These are phyloP conservation scores for Spergularia marina DNA, from an alignment of 148 eudicot genomes.

Conservation along the genomic window DNA sequence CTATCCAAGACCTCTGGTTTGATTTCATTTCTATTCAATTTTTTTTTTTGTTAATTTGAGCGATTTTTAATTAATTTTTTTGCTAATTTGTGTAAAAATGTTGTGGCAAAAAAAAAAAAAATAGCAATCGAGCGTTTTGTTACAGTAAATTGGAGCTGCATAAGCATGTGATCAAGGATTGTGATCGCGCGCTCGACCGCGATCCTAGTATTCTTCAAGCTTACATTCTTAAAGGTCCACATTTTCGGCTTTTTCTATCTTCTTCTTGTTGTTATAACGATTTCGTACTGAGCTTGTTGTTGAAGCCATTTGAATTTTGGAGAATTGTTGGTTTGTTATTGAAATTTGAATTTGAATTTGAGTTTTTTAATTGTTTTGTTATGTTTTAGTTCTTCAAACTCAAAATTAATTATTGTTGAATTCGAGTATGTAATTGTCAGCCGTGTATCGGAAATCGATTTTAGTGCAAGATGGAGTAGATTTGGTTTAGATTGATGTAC, in stretches of 20 bases:
- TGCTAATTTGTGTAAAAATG: not conserved
- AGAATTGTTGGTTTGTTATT: not conserved
- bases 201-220: slow-evolving; percentile 81
- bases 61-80: slow-evolving; percentile 7
- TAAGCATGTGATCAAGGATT: slow-evolving; percentile 94
- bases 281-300: not conserved
- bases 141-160: slow-evolving; percentile 98
- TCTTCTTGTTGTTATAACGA: not conserved
- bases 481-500: not conserved
- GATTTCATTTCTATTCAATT: not conserved
- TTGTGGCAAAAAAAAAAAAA: not conserved
- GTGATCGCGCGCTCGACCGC: slow-evolving; percentile 79
- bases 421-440: no score
- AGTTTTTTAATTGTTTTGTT: not conserved
- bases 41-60: not conserved
- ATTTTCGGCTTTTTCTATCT: not conserved
- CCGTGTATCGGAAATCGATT: no score
- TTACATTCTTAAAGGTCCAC: slow-evolving; percentile 79
- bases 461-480: no score
- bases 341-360: not conserved
- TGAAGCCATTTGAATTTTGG: not conserved
- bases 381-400: not conserved
- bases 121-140: slow-evolving; percentile 95
- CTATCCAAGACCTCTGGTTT: slow-evolving; percentile 85
- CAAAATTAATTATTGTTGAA: no score